These are phyloP conservation scores for Boletus subcaerulescens DNA, from an alignment of 768 basidiomycete genomes.

Conservation along the genomic window DNA sequence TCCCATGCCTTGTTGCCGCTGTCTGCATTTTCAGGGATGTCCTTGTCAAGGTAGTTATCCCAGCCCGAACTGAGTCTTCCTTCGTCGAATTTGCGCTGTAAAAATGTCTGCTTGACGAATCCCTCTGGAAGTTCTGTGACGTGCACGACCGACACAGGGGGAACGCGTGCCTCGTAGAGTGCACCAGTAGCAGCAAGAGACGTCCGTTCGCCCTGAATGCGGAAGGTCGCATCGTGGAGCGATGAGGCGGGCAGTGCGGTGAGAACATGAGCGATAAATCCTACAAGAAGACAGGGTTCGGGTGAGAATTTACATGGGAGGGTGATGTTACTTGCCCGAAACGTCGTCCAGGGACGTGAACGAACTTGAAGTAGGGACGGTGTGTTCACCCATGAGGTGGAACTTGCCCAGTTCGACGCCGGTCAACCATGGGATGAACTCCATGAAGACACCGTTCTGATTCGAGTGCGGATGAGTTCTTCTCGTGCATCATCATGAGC, in stretches of 20 bases:
- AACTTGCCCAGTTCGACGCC: constrained; percentile 29
- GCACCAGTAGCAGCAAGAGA: constrained; percentile 26
- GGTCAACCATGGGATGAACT: constrained; percentile 31
- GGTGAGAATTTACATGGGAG: not conserved
- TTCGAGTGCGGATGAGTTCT: not conserved
- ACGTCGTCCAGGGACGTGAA: constrained; percentile 35
- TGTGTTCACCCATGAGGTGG: constrained; percentile 33
- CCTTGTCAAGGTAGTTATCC: constrained; percentile 29
- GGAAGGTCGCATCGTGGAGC: constrained; percentile 32
- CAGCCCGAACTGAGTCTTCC: constrained; percentile 35
- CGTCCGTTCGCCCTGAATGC: constrained; percentile 35
- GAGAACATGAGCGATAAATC: constrained; percentile 35
- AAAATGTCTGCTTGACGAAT: constrained; percentile 27
- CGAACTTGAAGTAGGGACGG: constrained; percentile 26
- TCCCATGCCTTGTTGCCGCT: constrained; percentile 33
- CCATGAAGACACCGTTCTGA: constrained; percentile 35
- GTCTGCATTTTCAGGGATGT: constrained; percentile 29
- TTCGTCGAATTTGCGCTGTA: constrained; percentile 29
- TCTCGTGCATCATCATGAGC: not conserved
- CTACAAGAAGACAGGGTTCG: constrained; percentile 16
- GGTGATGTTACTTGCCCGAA: constrained; percentile 23
- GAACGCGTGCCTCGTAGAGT: constrained; percentile 24
- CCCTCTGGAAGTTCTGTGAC: constrained; percentile 29
- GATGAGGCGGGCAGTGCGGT: constrained; percentile 27
- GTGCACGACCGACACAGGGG: constrained; percentile 20